Base-by-base conservation (phyloP, 1,139 yeast genomes). In the Saccharomyces hybrid region DNA sequence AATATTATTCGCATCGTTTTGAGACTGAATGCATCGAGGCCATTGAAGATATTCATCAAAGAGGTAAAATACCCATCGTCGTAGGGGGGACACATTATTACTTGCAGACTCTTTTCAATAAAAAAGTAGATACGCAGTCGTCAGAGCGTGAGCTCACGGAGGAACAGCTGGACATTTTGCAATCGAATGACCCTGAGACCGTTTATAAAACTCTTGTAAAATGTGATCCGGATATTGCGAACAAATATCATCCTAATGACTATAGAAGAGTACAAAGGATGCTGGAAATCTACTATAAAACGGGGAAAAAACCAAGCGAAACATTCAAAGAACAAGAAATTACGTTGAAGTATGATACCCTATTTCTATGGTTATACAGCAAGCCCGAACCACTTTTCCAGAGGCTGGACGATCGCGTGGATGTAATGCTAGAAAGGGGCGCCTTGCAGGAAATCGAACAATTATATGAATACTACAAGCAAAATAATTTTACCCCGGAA, bases 61-160 rank as follows among this genome's bases (percentile, higher is more conserved):
- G 86, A 42, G 88, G 88, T 0, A 90, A 89, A 63, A 64, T 86
- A 1, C 98, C 99, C 0, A 86, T 93, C 5, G 71, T 95, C 0
- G 91, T 93, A 2, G 99, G 99, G 2, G 99, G 99, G 0, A 93
- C 99, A 0, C 97, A 91, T 67, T 93, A 93, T 68, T 93, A 93
- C 68, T 74, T 90, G 44, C 97, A 88, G 68, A 72, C 89, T 2
- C 68, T 95, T 16, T 89, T 91, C 65, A 76, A 79, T 52, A 58
- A 64, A 53, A 64, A 67, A 4, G 53, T 64, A 0, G 57, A 57
- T 7, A 59, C 64, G 3, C 59, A 57, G 11, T 59, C 62, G 32
- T 34, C 23, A 13, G 34, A 47, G 4, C 31, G 47, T n/a, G 61
- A 61, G n/a, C 66, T 79, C 27, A 73, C 78, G 0, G 50, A 53